Percentiles rank a stretch among this genome's conserved stretches.
These are phyloP conservation scores for Syncephalastrum sp. DNA, from an alignment of 371 early-diverging fungal species.

Conservation along the genomic window DNA sequence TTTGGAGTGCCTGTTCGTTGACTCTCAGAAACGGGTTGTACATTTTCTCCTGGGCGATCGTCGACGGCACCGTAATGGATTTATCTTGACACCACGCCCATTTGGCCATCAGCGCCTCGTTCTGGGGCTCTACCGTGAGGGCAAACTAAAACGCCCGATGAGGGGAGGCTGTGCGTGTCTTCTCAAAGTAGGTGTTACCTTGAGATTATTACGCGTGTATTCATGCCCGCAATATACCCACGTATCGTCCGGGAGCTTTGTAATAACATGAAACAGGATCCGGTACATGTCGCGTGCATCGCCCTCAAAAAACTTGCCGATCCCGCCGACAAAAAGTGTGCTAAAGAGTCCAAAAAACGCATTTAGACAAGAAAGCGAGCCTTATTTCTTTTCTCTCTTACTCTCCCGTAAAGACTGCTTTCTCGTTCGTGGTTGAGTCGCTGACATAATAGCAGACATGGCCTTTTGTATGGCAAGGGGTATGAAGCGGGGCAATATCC, in stretches of 20 bases:
- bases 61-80: conserved; percentile 76
- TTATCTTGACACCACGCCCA: conserved; percentile 57
- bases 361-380: not conserved
- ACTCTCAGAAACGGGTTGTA: conserved; percentile 92
- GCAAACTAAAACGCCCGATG: conserved; percentile 33
- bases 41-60: conserved; percentile 81
- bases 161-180: not conserved
- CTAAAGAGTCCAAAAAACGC: conserved; percentile 5
- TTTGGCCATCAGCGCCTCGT: conserved; percentile 51
- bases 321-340: conserved; percentile 60
- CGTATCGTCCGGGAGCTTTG: conserved; percentile 80
- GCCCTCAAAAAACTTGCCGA: conserved; percentile 95
- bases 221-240: conserved; percentile 93
- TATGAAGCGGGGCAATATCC: conserved; percentile 65
- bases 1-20: conserved; percentile 66
- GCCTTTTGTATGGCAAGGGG: conserved; percentile 90
- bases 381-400: conserved; percentile 13
- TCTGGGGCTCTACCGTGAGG: conserved; percentile 46
- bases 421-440: conserved; percentile 46
- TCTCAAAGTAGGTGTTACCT: conserved; percentile 17
- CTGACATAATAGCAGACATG: conserved; percentile 83
- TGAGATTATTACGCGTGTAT: conserved; percentile 38
- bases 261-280: conserved; percentile 73
- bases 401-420: conserved; percentile 53
- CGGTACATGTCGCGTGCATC: conserved; percentile 84